These are phyloP conservation scores for Corynascus novoguineensis DNA, from an alignment of 495 filamentous ascomycete genomes.

Conservation along the genomic window DNA sequence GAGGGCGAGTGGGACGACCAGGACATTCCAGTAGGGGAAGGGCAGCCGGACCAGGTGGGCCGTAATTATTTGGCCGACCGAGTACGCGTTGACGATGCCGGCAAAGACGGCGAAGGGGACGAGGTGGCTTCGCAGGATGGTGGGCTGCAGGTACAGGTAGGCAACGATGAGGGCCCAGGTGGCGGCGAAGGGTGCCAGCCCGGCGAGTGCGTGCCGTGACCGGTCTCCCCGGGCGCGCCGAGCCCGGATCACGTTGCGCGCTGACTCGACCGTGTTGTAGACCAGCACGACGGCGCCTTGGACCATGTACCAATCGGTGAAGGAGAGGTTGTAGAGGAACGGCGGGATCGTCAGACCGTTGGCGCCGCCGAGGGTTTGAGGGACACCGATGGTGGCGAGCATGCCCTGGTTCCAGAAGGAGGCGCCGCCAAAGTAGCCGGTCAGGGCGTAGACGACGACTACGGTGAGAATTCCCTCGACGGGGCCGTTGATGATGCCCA, in stretches of 20 bases:
- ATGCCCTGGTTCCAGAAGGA: conserved; percentile 88
- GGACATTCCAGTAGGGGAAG: conserved; percentile 85
- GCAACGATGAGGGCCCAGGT: conserved; percentile 68
- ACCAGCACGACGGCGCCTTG: conserved; percentile 78
- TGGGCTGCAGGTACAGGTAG: conserved; percentile 79
- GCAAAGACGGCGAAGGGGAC: conserved; percentile 83
- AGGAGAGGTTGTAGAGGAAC: conserved; percentile 67
- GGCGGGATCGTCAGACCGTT: conserved; percentile 55
- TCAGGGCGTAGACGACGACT: conserved; percentile 75
- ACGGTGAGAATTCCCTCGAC: conserved; percentile 91
- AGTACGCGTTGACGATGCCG: conserved; percentile 85
- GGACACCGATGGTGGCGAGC: conserved; percentile 65
- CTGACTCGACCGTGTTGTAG: conserved; percentile 71
- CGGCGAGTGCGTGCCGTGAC: conserved; percentile 65
- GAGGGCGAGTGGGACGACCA: conserved; percentile 59
- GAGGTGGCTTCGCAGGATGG: conserved; percentile 72
- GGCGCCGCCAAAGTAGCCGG: conserved; percentile 76
- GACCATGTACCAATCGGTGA: conserved; percentile 89
- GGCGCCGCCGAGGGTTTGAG: conserved; percentile 44
- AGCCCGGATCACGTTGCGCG: conserved; percentile 73
- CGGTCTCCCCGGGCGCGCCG: conserved; percentile 68
- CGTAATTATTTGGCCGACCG: conserved; percentile 90
- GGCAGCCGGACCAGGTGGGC: conserved; percentile 78
- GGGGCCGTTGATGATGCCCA: conserved; percentile 88
- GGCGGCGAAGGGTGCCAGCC: conserved; percentile 70